A percentile compares a stretch with the other conserved stretches of the same genome.
phyloP scores from a whole-genome alignment of 2,329 filamentous ascomycete species.

The Lojkania enalia region DNA sequence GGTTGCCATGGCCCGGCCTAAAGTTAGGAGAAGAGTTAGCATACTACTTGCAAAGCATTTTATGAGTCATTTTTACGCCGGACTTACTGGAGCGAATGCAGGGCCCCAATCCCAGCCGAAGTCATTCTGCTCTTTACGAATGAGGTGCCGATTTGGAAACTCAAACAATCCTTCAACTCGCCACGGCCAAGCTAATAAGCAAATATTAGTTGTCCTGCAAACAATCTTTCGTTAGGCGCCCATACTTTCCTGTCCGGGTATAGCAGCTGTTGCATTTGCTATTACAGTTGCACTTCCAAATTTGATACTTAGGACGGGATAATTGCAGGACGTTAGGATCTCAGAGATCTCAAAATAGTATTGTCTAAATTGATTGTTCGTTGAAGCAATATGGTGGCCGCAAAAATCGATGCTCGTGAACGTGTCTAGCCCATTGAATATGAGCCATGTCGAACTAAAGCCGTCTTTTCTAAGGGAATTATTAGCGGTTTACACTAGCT shows the following conservation, averaged over 20 bases:
- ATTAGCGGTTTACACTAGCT: background rate
- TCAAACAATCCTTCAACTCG: constrained; percentile 55
- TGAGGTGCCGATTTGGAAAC: constrained; percentile 58
- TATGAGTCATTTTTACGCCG: too few relatives aligned
- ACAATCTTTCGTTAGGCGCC: constrained; percentile 1
- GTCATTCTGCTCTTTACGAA: constrained; percentile 64
- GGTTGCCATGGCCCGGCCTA: constrained; percentile 65
- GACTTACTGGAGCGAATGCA: constrained; percentile 62
- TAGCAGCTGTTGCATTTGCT: constrained; percentile 55
- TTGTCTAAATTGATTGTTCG: constrained; percentile 66
- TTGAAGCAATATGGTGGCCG: constrained; percentile 57
- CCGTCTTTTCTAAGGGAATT: too few relatives aligned
- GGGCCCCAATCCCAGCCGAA: constrained; percentile 67
- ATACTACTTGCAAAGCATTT: too few relatives aligned
- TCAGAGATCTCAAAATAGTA: constrained; percentile 62
- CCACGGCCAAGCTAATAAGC: constrained; percentile 51
- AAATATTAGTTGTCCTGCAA: constrained; percentile 6
- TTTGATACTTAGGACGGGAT: constrained; percentile 53
- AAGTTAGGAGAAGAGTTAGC: too few relatives aligned
- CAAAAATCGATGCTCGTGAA: constrained; percentile 62
- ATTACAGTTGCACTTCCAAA: constrained; percentile 62
- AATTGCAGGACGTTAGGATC: constrained; percentile 49
- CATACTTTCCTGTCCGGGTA: constrained; percentile 53
- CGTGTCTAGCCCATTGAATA: constrained; percentile 66
- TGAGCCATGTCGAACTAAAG: constrained; percentile 54